Base-by-base conservation (phyloP, 179 eudicot genomes). In the Amaranthus tricolor region DNA sequence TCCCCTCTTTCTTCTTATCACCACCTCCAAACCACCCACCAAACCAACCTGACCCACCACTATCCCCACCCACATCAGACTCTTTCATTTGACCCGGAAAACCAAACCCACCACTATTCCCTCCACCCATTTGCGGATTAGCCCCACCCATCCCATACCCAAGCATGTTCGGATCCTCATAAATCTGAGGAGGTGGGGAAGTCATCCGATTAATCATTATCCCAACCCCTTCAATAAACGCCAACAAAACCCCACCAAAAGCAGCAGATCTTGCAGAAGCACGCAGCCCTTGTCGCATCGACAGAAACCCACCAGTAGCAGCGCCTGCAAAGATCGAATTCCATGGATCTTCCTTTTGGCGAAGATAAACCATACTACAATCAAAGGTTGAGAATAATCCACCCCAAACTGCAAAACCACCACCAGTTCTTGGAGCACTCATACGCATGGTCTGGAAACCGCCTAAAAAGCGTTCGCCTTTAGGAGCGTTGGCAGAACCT, bases 311-410 rank as follows among this genome's bases (percentile, higher is more conserved):
- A 0, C 91, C 91, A 3, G 91, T 87, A 2, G 89, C 86, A 12
- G 93, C 91, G 0, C 93, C 96, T 4, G 91, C 82, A 11, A 82
- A n/a, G 79, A 90, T 86, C 8, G 88, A 83, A 67, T 89, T 90
- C 96, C 96, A 90, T 1, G 91, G 91, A 24, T 90, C 96, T n/a
- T 90, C 96, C 77, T 89, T 90, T 80, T 83, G 88, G 11, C 96
- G 83, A 4, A 62, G 43, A 53, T 85, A 90, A 0, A 87, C 91
- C 85, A 90, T 75, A 3, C 82, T 51, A 60, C 93, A 87, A 24
- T 90, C 91, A 69, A 84, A 87, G 31, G 82, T 67, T 8, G 96
- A 89, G 80, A 83, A 90, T 0, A 90, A 79, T 5, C 89, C 90
- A 4, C 93, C 91, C 93, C 93, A 89, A 0, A 85, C 89, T 40